These are phyloP conservation scores for Phaseolus lunatus DNA, from an alignment of 306 rosid genomes.

Conservation along the genomic window DNA sequence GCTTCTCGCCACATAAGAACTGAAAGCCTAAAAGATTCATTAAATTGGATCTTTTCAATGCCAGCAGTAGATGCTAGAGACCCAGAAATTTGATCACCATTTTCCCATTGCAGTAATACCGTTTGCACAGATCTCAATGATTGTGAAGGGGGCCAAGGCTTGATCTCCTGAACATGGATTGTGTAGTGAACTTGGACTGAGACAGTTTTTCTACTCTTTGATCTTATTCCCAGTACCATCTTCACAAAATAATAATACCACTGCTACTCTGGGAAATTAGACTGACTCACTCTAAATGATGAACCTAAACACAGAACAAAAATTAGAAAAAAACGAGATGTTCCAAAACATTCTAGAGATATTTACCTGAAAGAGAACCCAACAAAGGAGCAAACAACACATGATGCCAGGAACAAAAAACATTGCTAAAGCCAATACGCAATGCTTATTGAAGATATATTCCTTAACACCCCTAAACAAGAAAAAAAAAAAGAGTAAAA, in stretches of 20 bases:
- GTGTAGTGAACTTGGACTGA: slow-evolving; percentile 62
- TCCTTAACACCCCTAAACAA: slow-evolving; percentile 16
- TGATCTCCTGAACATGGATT: slow-evolving; percentile 72
- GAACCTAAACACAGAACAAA: slow-evolving; percentile 49
- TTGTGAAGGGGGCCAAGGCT: slow-evolving; percentile 80
- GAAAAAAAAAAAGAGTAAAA: not conserved
- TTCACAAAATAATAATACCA: slow-evolving; percentile 19
- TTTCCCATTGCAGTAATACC: slow-evolving; percentile 75
- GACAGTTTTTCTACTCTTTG: slow-evolving; percentile 64
- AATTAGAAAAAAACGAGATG: slow-evolving; percentile 40
- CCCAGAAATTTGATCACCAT: slow-evolving; percentile 66
- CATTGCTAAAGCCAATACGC: slow-evolving; percentile 40
- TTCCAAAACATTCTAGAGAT: slow-evolving; percentile 14
- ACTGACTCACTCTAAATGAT: slow-evolving; percentile 41
- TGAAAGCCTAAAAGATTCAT: slow-evolving; percentile 67
- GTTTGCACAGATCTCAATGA: slow-evolving; percentile 61
- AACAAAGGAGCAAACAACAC: slow-evolving; percentile 19
- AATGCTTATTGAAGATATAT: slow-evolving; percentile 21
- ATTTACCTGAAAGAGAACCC: not conserved
- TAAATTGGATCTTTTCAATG: slow-evolving; percentile 56
- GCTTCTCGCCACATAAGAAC: slow-evolving; percentile 55
- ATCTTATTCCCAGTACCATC: slow-evolving; percentile 87
- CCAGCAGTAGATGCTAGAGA: slow-evolving; percentile 49
- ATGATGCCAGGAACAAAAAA: slow-evolving; percentile 14
- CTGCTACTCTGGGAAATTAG: slow-evolving; percentile 38